Percentiles rank a stretch among this genome's conserved stretches.
Conservation (phyloP, 139 green algal species). For the Spirogloea muscicola region DNA sequence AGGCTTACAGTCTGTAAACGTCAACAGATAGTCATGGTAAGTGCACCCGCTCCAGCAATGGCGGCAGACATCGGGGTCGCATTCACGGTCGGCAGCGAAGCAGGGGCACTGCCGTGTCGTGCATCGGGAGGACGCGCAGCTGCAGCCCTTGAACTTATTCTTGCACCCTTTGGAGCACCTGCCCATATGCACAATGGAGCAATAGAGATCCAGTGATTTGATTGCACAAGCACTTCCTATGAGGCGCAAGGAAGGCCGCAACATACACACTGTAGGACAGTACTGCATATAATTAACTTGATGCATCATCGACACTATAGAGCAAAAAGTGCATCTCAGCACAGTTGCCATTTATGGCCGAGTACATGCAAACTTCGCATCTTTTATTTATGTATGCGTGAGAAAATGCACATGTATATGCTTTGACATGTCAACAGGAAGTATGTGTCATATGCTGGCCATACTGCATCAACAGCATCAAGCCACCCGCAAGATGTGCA, state of each 20-base stretch:
- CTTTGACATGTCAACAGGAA: background rate
- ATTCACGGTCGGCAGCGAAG: constrained; percentile 73
- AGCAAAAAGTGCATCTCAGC: too few relatives aligned
- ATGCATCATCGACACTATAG: too few relatives aligned
- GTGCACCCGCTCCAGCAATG: constrained; percentile 47
- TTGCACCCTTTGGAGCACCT: constrained; percentile 51
- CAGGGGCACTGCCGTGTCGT: constrained; percentile 67
- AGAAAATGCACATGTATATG: background rate
- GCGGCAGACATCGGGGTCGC: constrained; percentile 81
- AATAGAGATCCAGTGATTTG: too few relatives aligned
- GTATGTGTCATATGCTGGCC: background rate
- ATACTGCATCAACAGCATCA: background rate
- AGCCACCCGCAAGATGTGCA: background rate
- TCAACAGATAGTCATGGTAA: too few relatives aligned
- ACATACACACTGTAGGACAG: too few relatives aligned
- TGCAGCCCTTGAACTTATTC: constrained; percentile 72
- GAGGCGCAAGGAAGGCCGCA: too few relatives aligned
- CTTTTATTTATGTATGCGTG: background rate
- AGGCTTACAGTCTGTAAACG: too few relatives aligned
- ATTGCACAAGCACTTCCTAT: too few relatives aligned
- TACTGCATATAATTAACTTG: too few relatives aligned
- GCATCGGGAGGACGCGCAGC: constrained; percentile 60
- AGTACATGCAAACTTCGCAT: background rate
- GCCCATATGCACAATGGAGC: background rate
- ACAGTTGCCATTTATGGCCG: background rate